Evolutionary conservation across 352 stramenopile genomes (phyloP).

Genomic region (Phytophthora tubulina): DNA sequence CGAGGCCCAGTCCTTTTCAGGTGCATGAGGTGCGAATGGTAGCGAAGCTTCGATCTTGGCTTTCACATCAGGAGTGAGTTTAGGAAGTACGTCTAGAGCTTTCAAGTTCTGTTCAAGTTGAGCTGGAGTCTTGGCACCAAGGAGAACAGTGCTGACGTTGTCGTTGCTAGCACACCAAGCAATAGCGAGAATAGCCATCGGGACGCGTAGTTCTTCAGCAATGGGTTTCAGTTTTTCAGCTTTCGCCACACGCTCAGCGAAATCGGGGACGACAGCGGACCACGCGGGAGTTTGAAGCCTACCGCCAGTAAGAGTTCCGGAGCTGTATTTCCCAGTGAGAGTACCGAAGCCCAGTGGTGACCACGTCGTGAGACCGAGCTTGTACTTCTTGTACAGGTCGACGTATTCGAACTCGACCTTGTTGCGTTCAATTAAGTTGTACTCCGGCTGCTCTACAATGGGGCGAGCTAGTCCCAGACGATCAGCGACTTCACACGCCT

Average conservation of each 20-base stretch:
- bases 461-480: constrained; percentile 36
- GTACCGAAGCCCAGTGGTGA: constrained; percentile 53
- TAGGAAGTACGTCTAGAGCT: constrained; percentile 45
- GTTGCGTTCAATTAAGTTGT: constrained; percentile 65
- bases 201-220: constrained; percentile 51
- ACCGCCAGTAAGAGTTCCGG: constrained; percentile 20
- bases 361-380: not conserved
- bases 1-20: constrained; percentile 8
- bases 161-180: constrained; percentile 68
- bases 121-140: constrained; percentile 49
- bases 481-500: constrained; percentile 54
- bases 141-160: constrained; percentile 63
- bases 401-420: constrained; percentile 65
- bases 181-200: constrained; percentile 59
- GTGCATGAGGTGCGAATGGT: constrained; percentile 1
- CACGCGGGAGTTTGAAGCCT: not conserved
- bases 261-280: constrained; percentile 37
- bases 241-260: constrained; percentile 13
- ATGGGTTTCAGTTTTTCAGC: constrained; percentile 45
- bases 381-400: not conserved
- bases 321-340: constrained; percentile 35
- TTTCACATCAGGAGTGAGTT: constrained; percentile 63
- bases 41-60: constrained; percentile 12
- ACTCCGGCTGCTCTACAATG: constrained; percentile 62
- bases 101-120: constrained; percentile 70